A percentile compares a stretch with the other conserved stretches of the same genome.
Evolutionary conservation across 1,284 basidiomycete species (phyloP).

Genomic region (Bjerkandera adusta): DNA sequence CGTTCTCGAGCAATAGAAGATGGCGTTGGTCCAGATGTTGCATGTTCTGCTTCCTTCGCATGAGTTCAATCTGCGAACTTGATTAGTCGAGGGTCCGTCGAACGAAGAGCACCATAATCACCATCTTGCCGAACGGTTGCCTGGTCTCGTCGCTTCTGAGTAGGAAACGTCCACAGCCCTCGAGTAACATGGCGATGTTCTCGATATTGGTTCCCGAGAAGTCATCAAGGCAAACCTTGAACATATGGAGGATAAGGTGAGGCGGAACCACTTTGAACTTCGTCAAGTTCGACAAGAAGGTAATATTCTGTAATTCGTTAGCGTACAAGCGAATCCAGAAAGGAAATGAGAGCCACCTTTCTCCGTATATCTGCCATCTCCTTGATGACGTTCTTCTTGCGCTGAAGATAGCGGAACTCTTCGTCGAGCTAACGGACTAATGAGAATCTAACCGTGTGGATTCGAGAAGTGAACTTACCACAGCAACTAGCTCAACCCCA

Average conservation of each 20-base stretch:
- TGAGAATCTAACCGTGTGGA: neutral
- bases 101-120: constrained; percentile 28
- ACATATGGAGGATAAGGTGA: constrained; percentile 91
- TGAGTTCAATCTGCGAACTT: constrained; percentile 77
- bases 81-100: neutral
- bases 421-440: constrained; percentile 75
- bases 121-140: constrained; percentile 83
- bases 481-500: constrained; percentile 76
- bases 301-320: constrained; percentile 65
- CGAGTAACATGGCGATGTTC: constrained; percentile 88
- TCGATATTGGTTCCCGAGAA: constrained; percentile 93
- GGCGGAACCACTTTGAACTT: constrained; percentile 95
- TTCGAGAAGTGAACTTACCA: constrained; percentile 48
- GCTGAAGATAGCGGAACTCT: constrained; percentile 94
- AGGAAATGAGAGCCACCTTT: constrained; percentile 54
- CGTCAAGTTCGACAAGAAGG: constrained; percentile 88
- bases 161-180: constrained; percentile 93
- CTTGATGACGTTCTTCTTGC: constrained; percentile 89
- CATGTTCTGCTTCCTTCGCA: constrained; percentile 91
- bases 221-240: constrained; percentile 97
- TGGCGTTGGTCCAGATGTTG: constrained; percentile 93
- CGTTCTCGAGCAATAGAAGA: constrained; percentile 90
- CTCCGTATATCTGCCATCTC: constrained; percentile 84
- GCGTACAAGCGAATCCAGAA: constrained; percentile 5
- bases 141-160: constrained; percentile 86